Evolutionary conservation across 2,329 filamentous ascomycete genomes (phyloP).

Genomic region (Amesomyces nigricolor): DNA sequence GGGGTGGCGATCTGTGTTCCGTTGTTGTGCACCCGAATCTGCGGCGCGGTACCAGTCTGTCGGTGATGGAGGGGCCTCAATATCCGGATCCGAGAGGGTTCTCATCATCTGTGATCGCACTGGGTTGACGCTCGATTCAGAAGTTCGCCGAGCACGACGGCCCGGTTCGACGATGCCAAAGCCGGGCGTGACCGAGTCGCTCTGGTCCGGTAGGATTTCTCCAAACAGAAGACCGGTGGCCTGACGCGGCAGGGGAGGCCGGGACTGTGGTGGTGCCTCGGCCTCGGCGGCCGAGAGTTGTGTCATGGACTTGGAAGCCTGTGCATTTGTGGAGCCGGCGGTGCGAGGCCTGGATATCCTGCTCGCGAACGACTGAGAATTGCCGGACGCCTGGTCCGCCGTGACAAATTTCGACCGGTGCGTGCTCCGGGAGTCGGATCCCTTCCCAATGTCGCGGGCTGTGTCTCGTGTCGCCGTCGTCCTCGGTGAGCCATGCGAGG

Average conservation of each 20-base stretch:
- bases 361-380: slow-evolving; percentile 54
- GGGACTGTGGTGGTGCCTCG: slow-evolving; percentile 27
- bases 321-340: slow-evolving; percentile 31
- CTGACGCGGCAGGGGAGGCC: slow-evolving; percentile 32
- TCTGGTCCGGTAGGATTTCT: slow-evolving; percentile 60
- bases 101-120: slow-evolving; percentile 44
- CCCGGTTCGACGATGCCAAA: slow-evolving; percentile 58
- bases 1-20: slow-evolving; percentile 19
- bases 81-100: slow-evolving; percentile 51
- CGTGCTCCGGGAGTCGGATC: slow-evolving; percentile 32
- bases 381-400: slow-evolving; percentile 49
- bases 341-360: slow-evolving; percentile 50
- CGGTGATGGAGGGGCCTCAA: slow-evolving; percentile 54
- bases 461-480: slow-evolving; percentile 32
- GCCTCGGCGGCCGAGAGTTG: slow-evolving; percentile 34
- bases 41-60: slow-evolving; percentile 57
- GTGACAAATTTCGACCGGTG: slow-evolving; percentile 44
- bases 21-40: slow-evolving; percentile 26
- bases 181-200: slow-evolving; percentile 46
- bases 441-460: slow-evolving; percentile 27
- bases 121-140: slow-evolving; percentile 62
- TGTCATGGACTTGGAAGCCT: slow-evolving; percentile 41
- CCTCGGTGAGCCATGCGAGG: slow-evolving; percentile 40
- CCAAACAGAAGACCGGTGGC: slow-evolving; percentile 62
- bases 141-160: slow-evolving; percentile 55